These are phyloP conservation scores for Corchorus olitorius DNA, from an alignment of 345 rosid genomes.

Conservation along the genomic window DNA sequence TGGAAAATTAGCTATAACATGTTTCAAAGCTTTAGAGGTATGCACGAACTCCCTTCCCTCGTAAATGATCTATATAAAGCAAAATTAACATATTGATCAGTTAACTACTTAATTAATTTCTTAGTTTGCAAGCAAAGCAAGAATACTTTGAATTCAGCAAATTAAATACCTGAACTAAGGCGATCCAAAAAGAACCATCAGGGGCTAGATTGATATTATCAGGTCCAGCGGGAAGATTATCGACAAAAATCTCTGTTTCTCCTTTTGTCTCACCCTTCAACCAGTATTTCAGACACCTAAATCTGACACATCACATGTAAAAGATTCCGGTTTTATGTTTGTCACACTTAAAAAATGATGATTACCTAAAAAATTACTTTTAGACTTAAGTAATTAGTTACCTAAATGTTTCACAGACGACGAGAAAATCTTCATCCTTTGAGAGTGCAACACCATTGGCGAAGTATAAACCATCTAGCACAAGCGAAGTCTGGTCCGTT, in stretches of 20 bases:
- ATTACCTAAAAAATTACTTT: too few species aligned
- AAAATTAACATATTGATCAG: neutral
- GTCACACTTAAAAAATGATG: too few species aligned
- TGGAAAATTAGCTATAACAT: constrained; percentile 37
- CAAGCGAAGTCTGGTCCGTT: constrained; percentile 30
- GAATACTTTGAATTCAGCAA: neutral
- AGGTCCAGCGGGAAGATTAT: constrained; percentile 54
- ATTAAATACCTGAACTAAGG: constrained; percentile 37
- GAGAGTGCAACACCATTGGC: constrained; percentile 61
- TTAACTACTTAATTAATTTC: neutral
- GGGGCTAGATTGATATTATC: constrained; percentile 61
- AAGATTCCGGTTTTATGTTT: too few species aligned
- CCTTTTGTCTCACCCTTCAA: constrained; percentile 41
- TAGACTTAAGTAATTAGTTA: neutral
- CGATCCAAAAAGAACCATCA: constrained; percentile 64
- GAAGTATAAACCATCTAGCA: constrained; percentile 40
- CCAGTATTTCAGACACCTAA: constrained; percentile 52
- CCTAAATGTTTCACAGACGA: constrained; percentile 54
- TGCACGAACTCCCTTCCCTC: constrained; percentile 44
- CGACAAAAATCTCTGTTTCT: constrained; percentile 40
- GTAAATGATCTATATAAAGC: constrained; percentile 25
- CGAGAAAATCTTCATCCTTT: constrained; percentile 25
- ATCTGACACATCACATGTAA: constrained; percentile 28
- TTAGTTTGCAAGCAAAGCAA: too few species aligned
- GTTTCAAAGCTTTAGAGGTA: constrained; percentile 37